These are phyloP conservation scores for Apiospora phragmitis DNA, from an alignment of 2,329 filamentous ascomycete genomes.

Conservation along the genomic window DNA sequence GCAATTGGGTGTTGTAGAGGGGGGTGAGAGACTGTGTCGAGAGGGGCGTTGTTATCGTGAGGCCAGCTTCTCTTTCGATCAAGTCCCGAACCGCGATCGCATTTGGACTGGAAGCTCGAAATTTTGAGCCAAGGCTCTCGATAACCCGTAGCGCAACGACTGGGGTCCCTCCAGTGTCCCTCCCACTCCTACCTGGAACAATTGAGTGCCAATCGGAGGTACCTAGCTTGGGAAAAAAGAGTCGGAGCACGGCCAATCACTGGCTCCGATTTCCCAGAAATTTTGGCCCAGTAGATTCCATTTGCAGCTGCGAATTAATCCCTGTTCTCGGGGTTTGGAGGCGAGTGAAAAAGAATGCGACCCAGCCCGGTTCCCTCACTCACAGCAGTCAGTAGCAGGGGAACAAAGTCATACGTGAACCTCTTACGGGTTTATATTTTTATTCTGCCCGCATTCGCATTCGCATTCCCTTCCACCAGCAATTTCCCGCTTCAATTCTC, in stretches of 20 bases:
- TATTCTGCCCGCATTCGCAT: background rate
- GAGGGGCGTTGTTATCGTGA: background rate
- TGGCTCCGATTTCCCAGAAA: slow-evolving; percentile 9
- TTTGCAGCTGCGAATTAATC: slow-evolving; percentile 4
- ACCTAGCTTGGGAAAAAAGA: background rate
- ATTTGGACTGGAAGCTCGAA: background rate
- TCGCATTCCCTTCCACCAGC: background rate
- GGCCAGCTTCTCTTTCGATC: background rate
- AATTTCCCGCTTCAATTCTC: slow-evolving; percentile 17
- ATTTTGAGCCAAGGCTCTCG: background rate
- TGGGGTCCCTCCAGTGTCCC: background rate
- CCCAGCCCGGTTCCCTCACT: background rate
- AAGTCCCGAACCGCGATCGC: background rate
- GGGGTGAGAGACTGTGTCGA: background rate
- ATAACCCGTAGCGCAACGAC: slow-evolving; percentile 2
- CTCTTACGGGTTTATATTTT: slow-evolving; percentile 8
- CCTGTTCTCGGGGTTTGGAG: slow-evolving; percentile 12
- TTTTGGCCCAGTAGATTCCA: slow-evolving; percentile 7
- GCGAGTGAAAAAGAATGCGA: slow-evolving; percentile 11
- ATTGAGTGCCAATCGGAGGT: background rate
- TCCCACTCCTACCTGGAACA: background rate
- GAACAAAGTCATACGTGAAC: slow-evolving; percentile 4
- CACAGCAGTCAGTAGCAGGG: background rate
- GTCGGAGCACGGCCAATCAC: slow-evolving; percentile 6
- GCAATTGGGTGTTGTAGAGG: background rate